Percentiles rank a stretch among this genome's conserved stretches.
Conservation (phyloP, 257 asterid genomes). For the Verbascum thapsus region DNA sequence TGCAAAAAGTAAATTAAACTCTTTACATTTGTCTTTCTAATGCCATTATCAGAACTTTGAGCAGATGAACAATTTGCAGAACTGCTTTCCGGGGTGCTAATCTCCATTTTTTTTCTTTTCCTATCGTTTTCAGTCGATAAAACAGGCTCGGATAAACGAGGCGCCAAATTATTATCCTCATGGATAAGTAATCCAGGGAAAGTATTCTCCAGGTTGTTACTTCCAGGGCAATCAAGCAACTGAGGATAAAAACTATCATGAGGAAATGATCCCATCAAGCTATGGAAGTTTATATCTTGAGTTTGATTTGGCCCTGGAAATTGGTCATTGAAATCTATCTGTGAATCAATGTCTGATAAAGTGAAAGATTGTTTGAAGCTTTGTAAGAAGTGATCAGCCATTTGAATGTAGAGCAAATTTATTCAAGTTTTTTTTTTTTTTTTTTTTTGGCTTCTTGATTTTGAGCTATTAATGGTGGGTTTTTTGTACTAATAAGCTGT, state of each 20-base stretch:
- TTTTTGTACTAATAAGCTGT: not conserved
- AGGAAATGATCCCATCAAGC: slow-evolving; percentile 40
- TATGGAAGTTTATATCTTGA: slow-evolving; percentile 32
- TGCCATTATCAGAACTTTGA: slow-evolving; percentile 50
- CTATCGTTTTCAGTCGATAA: slow-evolving; percentile 24
- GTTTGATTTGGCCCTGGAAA: slow-evolving; percentile 44
- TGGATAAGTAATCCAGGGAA: slow-evolving; percentile 36
- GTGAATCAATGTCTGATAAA: slow-evolving; percentile 46
- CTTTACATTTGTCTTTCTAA: slow-evolving; percentile 47
- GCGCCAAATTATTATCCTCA: slow-evolving; percentile 25
- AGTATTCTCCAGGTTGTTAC: slow-evolving; percentile 26
- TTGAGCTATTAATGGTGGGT: not conserved
- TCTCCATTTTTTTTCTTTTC: slow-evolving; percentile 52
- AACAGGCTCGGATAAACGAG: slow-evolving; percentile 26
- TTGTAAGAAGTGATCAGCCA: slow-evolving; percentile 50
- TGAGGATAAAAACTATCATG: too few relatives aligned
- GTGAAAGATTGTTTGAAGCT: slow-evolving; percentile 39
- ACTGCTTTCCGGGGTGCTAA: slow-evolving; percentile 41
- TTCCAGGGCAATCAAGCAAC: slow-evolving; percentile 41
- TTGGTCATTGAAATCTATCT: slow-evolving; percentile 39
- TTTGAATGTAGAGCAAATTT: not conserved
- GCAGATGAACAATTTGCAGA: slow-evolving; percentile 43
- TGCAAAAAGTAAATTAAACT: too few relatives aligned
- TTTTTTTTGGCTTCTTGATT: not conserved
- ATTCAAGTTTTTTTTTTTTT: not conserved